Evolutionary conservation across 768 basidiomycete genomes (phyloP).

Genomic region (Bullera alba): DNA sequence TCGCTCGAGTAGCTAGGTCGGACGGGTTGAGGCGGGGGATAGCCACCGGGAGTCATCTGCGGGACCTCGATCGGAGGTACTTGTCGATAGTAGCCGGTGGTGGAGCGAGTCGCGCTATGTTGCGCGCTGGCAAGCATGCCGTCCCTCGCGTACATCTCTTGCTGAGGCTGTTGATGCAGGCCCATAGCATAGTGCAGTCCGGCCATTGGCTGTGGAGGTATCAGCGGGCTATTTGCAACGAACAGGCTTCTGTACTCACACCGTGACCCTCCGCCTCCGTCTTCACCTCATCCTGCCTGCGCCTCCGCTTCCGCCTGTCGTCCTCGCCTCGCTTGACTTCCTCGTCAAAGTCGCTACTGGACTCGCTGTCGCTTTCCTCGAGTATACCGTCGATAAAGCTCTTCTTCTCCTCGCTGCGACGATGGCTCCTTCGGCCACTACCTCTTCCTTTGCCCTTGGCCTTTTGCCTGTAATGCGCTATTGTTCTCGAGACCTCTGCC

Average conservation of each 20-base stretch:
- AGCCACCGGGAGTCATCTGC: no score
- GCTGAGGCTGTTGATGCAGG: conserved; percentile 9
- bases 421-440: conserved; percentile 3
- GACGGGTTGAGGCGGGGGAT: no score
- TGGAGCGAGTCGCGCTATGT: no score
- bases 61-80: no score
- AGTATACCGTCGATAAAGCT: conserved; percentile 32
- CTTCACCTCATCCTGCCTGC: not conserved
- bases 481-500: conserved; percentile 2
- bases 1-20: no score
- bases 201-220: conserved; percentile 8
- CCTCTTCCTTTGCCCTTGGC: conserved; percentile 2
- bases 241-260: not conserved
- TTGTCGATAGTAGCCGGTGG: no score
- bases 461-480: conserved; percentile 1
- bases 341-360: conserved; percentile 6
- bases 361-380: conserved; percentile 6
- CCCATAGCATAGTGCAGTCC: conserved; percentile 24
- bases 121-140: no score
- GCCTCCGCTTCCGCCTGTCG: conserved; percentile 3
- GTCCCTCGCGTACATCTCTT: not conserved
- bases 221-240: not conserved
- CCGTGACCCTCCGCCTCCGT: not conserved
- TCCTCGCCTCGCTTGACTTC: not conserved
- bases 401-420: not conserved